Conservation (phyloP, 768 basidiomycete species). For the Naganishia antarctica region DNA sequence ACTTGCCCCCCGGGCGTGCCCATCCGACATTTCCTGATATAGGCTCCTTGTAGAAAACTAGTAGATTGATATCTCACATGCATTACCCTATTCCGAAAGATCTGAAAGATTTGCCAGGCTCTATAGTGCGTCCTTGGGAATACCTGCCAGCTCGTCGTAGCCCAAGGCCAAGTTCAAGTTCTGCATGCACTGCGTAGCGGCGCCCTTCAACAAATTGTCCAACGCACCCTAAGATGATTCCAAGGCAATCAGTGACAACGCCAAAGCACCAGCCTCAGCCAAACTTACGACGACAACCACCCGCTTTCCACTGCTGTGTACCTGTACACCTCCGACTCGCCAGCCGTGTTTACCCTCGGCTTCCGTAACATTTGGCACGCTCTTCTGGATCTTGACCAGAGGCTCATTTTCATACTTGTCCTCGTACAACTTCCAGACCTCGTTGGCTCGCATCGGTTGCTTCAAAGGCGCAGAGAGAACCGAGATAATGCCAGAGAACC, state of each 20-base stretch:
- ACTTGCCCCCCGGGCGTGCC: too few species aligned
- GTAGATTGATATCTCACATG: background rate
- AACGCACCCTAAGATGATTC: slow-evolving; percentile 66
- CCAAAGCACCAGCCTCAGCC: background rate
- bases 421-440: slow-evolving; percentile 69
- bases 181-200: slow-evolving; percentile 95
- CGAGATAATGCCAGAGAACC: slow-evolving; percentile 94
- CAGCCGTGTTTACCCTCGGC: slow-evolving; percentile 81
- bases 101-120: background rate
- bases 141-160: slow-evolving; percentile 76
- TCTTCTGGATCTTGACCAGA: slow-evolving; percentile 62
- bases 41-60: too few species aligned
- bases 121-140: slow-evolving; percentile 53
- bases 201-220: slow-evolving; percentile 95
- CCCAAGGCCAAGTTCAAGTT: slow-evolving; percentile 87
- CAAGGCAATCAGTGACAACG: background rate
- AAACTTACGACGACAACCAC: slow-evolving; percentile 83
- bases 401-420: slow-evolving; percentile 70
- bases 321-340: slow-evolving; percentile 87
- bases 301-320: slow-evolving; percentile 78
- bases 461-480: slow-evolving; percentile 76
- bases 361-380: slow-evolving; percentile 68
- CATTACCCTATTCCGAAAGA: too few species aligned
- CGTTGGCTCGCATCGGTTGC: slow-evolving; percentile 62
- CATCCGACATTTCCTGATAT: too few species aligned